Conservation (phyloP, 2,329 filamentous ascomycete species). For the Aspergillus proliferans region DNA sequence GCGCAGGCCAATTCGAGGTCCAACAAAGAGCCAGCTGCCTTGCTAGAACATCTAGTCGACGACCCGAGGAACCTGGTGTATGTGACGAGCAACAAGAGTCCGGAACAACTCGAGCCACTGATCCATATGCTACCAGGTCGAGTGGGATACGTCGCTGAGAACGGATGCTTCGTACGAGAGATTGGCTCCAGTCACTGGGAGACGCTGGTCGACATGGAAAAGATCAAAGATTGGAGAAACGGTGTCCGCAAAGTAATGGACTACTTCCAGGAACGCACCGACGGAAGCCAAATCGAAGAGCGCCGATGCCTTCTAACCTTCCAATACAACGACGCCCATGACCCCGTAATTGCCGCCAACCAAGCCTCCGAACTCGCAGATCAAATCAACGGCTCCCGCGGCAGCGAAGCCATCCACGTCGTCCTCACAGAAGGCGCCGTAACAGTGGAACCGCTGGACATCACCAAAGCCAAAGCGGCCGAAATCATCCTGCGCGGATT, state of each 20-base stretch:
- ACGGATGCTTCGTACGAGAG: slow-evolving; percentile 78
- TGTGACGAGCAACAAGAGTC: slow-evolving; percentile 78
- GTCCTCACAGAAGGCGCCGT: slow-evolving; percentile 74
- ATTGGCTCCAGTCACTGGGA: slow-evolving; percentile 63
- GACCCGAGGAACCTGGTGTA: slow-evolving; percentile 80
- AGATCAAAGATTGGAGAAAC: slow-evolving; percentile 70
- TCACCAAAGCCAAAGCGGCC: slow-evolving; percentile 78
- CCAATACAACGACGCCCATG: slow-evolving; percentile 73
- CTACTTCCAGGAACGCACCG: slow-evolving; percentile 84
- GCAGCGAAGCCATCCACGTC: slow-evolving; percentile 73
- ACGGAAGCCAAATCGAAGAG: slow-evolving; percentile 78
- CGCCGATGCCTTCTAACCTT: slow-evolving; percentile 81
- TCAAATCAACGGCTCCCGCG: slow-evolving; percentile 88
- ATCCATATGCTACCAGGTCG: slow-evolving; percentile 59
- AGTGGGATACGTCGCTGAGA: slow-evolving; percentile 84
- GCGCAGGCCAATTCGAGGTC: slow-evolving; percentile 69
- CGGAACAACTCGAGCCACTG: slow-evolving; percentile 79
- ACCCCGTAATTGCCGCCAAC: slow-evolving; percentile 67
- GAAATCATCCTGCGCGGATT: slow-evolving; percentile 60
- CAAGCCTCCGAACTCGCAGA: slow-evolving; percentile 83
- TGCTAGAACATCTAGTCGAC: slow-evolving; percentile 67
- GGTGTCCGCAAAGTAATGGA: slow-evolving; percentile 74
- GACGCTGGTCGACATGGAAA: slow-evolving; percentile 64
- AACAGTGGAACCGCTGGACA: slow-evolving; percentile 75
- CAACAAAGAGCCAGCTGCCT: slow-evolving; percentile 68